Conservation (phyloP, 2,329 filamentous ascomycete species). For the Penicillium psychrosexuale region DNA sequence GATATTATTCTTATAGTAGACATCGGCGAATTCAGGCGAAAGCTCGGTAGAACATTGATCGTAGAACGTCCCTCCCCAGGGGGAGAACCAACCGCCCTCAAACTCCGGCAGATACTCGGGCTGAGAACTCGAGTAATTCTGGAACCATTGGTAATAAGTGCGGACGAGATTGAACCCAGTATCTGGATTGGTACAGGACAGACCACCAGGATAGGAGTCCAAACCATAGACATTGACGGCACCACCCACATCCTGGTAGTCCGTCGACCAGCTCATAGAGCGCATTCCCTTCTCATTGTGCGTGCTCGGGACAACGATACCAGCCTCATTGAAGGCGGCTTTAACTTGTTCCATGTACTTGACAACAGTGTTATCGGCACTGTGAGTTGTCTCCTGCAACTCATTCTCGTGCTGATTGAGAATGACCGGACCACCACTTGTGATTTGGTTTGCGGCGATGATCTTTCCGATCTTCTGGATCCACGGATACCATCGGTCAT, state of each 20-base stretch:
- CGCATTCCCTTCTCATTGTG: conserved; percentile 54
- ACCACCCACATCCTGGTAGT: conserved; percentile 56
- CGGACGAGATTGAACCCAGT: conserved; percentile 51
- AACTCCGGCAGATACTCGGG: conserved; percentile 55
- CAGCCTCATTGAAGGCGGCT: conserved; percentile 45
- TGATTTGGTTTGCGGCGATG: conserved; percentile 51
- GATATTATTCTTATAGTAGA: conserved; percentile 58
- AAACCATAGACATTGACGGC: conserved; percentile 46
- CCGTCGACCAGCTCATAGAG: conserved; percentile 51
- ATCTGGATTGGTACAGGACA: conserved; percentile 51
- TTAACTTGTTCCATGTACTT: conserved; percentile 54
- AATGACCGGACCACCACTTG: conserved; percentile 52
- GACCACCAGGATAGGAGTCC: conserved; percentile 38
- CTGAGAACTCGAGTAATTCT: conserved; percentile 53
- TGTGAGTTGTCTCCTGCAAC: conserved; percentile 46
- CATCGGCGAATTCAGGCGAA: conserved; percentile 49
- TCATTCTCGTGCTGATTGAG: conserved; percentile 56
- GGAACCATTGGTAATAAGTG: conserved; percentile 58
- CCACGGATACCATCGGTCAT: conserved; percentile 49
- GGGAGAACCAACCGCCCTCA: conserved; percentile 53
- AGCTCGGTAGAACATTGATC: conserved; percentile 50
- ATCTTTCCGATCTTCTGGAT: conserved; percentile 47
- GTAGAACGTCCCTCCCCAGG: conserved; percentile 54
- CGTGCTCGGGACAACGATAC: conserved; percentile 50
- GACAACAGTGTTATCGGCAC: conserved; percentile 47